Evolutionary conservation across 2,329 filamentous ascomycete species (phyloP), one percentile per base, ranked within the genome.

Genomic region (Penicillium sp.): DNA sequence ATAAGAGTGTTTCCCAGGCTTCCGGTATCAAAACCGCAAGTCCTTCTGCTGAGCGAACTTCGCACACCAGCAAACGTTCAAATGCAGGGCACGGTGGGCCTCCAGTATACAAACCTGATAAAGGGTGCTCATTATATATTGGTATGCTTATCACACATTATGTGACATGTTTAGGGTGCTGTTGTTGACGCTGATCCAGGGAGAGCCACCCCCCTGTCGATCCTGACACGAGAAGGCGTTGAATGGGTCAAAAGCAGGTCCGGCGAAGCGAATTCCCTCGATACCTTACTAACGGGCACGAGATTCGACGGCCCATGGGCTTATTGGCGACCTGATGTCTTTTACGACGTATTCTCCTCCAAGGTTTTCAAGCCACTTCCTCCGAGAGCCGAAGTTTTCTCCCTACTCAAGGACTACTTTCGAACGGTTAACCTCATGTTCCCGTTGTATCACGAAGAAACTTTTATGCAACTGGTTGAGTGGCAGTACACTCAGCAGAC

Each of bases 361-460:
- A 88, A 88, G 6, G 85, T 96, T 30, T 97, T 93, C 81, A 89
- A 89, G 59, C 88, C 88, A 19, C 78, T 97, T 23, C 94, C 94
- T 3, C 83, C 91, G 1, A 94, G 95, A 76, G 83, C 87, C n/a
- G 93, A 97, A 78, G 92, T 93, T 0, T 81, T 96, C 64, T 93
- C 91, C 4, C 80, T 97, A 45, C 84, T 97, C 57, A 91, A 90
- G 74, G 93, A 97, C 76, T 98, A 90, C 72, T 98, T 98, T 69
- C 91, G 93, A 70, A 97, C 96, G 75, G 96, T 97, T 82, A 98
- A 98, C 80, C 93, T 91, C 84, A 93, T 97, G 84, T 97, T 97
- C 73, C 94, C 94, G 2, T 84, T 98, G 4, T 98, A 96, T 73
- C 93, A 97, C 76, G 92, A 97, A 74, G 91, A 92, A 0, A 96